These are phyloP conservation scores for Botrytis deweyae DNA, from an alignment of 2,329 filamentous ascomycete genomes.

Conservation along the genomic window DNA sequence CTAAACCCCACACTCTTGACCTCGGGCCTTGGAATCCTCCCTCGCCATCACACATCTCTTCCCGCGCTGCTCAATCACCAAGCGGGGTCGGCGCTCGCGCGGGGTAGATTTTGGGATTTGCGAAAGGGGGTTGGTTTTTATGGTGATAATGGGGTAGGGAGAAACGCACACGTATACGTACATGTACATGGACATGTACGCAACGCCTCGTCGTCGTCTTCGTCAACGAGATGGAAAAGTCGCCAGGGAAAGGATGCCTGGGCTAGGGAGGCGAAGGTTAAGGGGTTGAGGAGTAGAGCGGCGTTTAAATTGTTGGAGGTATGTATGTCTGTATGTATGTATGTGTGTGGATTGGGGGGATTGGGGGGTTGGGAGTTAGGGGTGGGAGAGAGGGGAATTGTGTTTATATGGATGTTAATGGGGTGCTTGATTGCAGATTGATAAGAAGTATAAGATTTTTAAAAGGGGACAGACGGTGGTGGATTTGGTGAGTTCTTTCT, in stretches of 20 bases:
- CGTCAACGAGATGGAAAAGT: constrained; percentile 77
- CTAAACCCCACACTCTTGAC: background rate
- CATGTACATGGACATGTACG: background rate
- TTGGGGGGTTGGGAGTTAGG: too few relatives aligned
- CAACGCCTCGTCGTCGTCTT: constrained; percentile 42
- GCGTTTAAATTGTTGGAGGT: constrained; percentile 93
- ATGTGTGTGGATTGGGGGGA: background rate
- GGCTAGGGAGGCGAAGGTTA: constrained; percentile 71
- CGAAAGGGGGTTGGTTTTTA: background rate
- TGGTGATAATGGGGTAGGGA: too few relatives aligned
- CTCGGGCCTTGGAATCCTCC: background rate
- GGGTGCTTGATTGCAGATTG: constrained; percentile 59
- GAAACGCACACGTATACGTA: too few relatives aligned
- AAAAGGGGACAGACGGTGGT: constrained; percentile 79
- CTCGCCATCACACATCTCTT: background rate
- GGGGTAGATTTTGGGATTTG: background rate
- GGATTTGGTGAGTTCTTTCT: constrained; percentile 67
- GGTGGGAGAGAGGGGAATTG: background rate
- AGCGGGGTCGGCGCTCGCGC: background rate
- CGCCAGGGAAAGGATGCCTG: constrained; percentile 74
- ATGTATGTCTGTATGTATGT: constrained; percentile 10
- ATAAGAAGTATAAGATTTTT: constrained; percentile 79
- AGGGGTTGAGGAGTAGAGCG: constrained; percentile 82
- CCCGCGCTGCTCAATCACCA: too few relatives aligned
- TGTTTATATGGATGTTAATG: background rate